A percentile compares a stretch with the other conserved stretches of the same genome.
Evolutionary conservation across 352 stramenopile genomes (phyloP).

Genomic region (Pythium aristosporum): DNA sequence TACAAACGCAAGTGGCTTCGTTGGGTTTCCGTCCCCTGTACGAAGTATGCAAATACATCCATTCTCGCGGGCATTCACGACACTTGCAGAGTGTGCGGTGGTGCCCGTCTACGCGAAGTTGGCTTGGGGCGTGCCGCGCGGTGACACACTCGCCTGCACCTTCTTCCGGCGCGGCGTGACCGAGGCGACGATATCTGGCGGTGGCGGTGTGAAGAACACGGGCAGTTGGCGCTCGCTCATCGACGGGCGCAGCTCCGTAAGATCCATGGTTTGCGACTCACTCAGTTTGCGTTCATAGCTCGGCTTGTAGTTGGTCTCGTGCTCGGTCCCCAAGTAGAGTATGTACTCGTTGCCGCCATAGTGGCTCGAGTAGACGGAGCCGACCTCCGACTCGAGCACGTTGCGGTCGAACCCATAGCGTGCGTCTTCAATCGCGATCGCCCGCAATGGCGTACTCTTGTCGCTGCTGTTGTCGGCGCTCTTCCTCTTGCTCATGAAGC

Average conservation of each 20-base stretch:
- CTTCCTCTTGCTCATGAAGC: constrained; percentile 11
- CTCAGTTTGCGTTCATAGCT: constrained; percentile 33
- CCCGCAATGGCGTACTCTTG: constrained; percentile 28
- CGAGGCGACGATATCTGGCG: constrained; percentile 11
- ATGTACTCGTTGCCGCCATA: constrained; percentile 55
- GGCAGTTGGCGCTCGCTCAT: constrained; percentile 55
- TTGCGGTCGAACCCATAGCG: constrained; percentile 22
- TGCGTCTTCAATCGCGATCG: constrained; percentile 32
- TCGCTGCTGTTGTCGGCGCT: neutral
- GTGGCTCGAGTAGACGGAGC: constrained; percentile 42
- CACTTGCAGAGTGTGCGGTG: neutral
- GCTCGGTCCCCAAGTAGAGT: constrained; percentile 64
- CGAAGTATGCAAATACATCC: neutral
- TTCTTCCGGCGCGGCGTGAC: constrained; percentile 42
- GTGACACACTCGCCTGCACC: constrained; percentile 29
- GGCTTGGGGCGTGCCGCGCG: constrained; percentile 3
- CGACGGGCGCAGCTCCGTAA: constrained; percentile 52
- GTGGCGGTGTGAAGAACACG: constrained; percentile 62
- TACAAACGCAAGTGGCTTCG: no score
- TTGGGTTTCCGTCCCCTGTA: no score
- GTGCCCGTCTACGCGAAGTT: constrained; percentile 9
- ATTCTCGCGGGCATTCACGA: neutral
- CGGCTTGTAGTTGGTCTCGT: constrained; percentile 48
- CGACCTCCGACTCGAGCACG: constrained; percentile 29
- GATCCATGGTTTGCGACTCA: constrained; percentile 29